Conservation (phyloP, 116 monocot species). For the Cymodocea nodosa region DNA sequence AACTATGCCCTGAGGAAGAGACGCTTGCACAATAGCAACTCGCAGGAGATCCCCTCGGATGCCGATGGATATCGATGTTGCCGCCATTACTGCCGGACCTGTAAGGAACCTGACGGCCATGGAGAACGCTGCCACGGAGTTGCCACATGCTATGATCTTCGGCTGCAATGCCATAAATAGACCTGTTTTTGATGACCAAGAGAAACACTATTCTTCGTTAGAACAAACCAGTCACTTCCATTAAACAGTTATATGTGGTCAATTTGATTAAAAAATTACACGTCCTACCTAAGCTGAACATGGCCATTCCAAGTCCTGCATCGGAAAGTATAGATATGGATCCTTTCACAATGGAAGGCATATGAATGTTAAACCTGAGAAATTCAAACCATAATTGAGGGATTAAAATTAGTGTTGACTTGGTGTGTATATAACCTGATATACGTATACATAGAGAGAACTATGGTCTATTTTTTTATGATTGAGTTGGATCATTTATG, state of each 20-base stretch:
- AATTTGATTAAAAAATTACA: neutral
- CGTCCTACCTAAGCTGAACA: constrained; percentile 82
- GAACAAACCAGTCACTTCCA: neutral
- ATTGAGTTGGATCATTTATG: too few species aligned
- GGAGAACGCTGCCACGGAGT: constrained; percentile 57
- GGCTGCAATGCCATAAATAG: constrained; percentile 98
- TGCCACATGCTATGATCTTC: constrained; percentile 89
- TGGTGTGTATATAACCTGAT: too few species aligned
- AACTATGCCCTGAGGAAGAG: constrained; percentile 25
- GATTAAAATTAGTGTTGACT: neutral
- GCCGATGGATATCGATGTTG: constrained; percentile 62
- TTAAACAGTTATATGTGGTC: neutral
- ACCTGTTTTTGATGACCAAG: constrained; percentile 21
- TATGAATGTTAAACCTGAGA: constrained; percentile 72
- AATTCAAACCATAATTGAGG: neutral
- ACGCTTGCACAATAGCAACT: constrained; percentile 68
- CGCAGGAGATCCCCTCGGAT: constrained; percentile 71
- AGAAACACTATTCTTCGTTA: neutral
- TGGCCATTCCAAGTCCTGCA: constrained; percentile 92
- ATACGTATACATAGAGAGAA: too few species aligned
- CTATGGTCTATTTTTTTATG: too few species aligned
- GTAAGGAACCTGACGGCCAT: constrained; percentile 83
- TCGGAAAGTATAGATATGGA: constrained; percentile 80
- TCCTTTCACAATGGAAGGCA: constrained; percentile 80
- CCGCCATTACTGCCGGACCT: constrained; percentile 75